Percentiles rank a stretch among this genome's conserved stretches.
Conservation (phyloP, 179 eudicot genomes). For the Beta macrorhiza region DNA sequence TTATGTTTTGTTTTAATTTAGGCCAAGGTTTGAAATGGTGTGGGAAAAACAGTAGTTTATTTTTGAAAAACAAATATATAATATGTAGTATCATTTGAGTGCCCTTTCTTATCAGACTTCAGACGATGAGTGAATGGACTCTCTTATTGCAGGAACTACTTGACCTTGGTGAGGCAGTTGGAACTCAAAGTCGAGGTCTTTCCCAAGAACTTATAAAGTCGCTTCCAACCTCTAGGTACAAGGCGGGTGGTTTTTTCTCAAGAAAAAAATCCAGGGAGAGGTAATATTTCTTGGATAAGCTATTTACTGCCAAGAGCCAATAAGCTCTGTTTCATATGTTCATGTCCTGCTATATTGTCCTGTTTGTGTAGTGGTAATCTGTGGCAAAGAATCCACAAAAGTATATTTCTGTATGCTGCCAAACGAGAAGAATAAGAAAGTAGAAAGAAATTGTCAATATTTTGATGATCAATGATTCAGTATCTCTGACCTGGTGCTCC, state of each 20-base stretch:
- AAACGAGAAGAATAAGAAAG: too few species aligned
- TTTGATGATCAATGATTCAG: not conserved
- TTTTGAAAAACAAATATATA: too few species aligned
- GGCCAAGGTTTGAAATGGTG: not conserved
- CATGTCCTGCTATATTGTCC: not conserved
- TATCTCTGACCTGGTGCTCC: not conserved
- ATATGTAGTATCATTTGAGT: not conserved
- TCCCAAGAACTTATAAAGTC: constrained; percentile 36
- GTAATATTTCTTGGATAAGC: constrained; percentile 23
- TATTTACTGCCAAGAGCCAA: not conserved
- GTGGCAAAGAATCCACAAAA: not conserved
- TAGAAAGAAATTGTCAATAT: not conserved
- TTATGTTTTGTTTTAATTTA: not conserved
- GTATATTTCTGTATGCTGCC: not conserved
- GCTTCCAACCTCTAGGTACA: constrained; percentile 45
- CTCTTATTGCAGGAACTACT: constrained; percentile 39
- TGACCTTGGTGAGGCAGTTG: constrained; percentile 45
- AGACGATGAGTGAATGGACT: constrained; percentile 2
- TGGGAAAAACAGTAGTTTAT: too few species aligned
- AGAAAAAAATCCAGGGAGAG: constrained; percentile 39
- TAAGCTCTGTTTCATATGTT: not conserved
- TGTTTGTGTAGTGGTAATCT: not conserved
- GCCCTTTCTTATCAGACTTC: not conserved
- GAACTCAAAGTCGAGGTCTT: constrained; percentile 46
- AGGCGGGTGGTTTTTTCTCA: constrained; percentile 44